Evolutionary conservation across 139 green algal genomes (phyloP).

Genomic region (Pleodorina starrii): DNA sequence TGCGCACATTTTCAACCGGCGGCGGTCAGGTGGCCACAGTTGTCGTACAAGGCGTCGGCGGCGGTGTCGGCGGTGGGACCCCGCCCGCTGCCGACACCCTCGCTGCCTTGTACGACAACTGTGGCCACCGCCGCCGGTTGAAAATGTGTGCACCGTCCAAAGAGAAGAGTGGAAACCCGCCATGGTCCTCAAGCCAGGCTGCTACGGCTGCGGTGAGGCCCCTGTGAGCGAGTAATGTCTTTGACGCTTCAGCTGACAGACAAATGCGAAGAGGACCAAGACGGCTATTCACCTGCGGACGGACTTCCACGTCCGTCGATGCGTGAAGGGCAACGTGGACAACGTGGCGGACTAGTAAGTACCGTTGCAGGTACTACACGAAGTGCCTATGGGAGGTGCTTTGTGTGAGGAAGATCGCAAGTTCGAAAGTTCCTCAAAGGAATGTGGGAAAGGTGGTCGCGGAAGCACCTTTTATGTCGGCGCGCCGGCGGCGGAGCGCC

Average conservation of each 20-base stretch:
- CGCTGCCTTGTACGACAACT: neutral
- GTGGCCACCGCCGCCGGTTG: neutral
- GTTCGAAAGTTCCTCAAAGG: too few relatives aligned
- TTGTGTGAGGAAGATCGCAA: too few relatives aligned
- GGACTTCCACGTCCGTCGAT: conserved; percentile 21
- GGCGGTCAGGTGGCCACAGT: neutral
- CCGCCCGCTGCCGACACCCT: too few relatives aligned
- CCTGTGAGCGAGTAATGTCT: neutral
- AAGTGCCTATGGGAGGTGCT: too few relatives aligned
- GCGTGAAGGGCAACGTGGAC: too few relatives aligned
- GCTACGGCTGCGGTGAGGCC: conserved; percentile 53
- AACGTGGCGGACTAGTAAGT: too few relatives aligned
- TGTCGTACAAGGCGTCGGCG: neutral
- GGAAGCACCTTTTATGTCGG: too few relatives aligned
- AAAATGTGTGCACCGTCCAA: conserved; percentile 53
- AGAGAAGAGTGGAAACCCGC: conserved; percentile 49
- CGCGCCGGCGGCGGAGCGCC: too few relatives aligned
- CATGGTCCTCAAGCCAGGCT: conserved; percentile 63
- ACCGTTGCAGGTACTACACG: too few relatives aligned
- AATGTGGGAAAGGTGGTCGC: too few relatives aligned
- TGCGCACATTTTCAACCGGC: too few relatives aligned
- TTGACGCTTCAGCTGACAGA: neutral
- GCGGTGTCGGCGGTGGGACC: neutral
- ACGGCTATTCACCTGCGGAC: conserved; percentile 32
- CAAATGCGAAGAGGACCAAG: too few relatives aligned